Conservation (phyloP, 1,284 basidiomycete genomes). For the Ustilago bromivora region DNA sequence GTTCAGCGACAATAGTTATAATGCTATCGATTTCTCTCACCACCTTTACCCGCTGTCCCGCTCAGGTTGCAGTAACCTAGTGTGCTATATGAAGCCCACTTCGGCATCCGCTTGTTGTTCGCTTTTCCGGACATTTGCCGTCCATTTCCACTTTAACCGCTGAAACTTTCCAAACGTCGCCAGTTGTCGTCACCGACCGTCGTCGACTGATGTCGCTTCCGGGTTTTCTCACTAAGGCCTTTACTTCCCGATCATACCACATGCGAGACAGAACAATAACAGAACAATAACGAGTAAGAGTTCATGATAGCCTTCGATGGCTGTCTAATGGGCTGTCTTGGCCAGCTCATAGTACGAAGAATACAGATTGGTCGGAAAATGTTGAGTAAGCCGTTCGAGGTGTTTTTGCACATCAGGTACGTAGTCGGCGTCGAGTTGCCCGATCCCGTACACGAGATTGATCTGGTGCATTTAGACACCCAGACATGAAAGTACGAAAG, state of each 20-base stretch:
- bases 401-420: neutral
- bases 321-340: neutral
- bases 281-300: too few species aligned
- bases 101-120: neutral
- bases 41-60: neutral
- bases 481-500: too few species aligned
- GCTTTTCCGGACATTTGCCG: neutral
- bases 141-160: neutral
- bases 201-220: too few species aligned
- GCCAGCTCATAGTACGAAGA: neutral
- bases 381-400: neutral
- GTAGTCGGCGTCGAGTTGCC: neutral
- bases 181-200: neutral
- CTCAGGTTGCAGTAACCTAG: neutral
- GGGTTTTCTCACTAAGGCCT: neutral
- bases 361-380: neutral
- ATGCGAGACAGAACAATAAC: neutral
- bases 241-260: neutral
- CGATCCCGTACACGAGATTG: constrained; percentile 16
- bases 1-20: neutral
- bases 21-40: neutral
- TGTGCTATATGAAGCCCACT: neutral
- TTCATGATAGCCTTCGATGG: too few species aligned
- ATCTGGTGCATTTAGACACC: too few species aligned
- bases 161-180: neutral